phyloP scores from a whole-genome alignment of 2,329 filamentous ascomycete species.

The Thyridium curvatum region DNA sequence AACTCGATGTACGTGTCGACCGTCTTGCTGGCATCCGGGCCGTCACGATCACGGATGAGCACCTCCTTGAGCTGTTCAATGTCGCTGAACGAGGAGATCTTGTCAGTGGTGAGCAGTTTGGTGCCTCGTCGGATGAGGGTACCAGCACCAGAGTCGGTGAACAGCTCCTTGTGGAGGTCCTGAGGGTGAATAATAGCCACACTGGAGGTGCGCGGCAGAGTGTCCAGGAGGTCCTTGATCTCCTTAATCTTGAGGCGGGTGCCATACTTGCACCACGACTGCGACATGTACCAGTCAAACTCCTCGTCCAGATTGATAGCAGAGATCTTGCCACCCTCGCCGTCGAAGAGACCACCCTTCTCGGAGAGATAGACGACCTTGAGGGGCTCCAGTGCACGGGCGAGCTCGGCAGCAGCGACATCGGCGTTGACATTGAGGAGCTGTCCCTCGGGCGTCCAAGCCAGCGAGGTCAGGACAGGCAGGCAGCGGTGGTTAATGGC shows the following conservation, averaged over 20 bases:
- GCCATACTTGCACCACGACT: slow-evolving; percentile 92
- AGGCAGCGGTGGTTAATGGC: slow-evolving; percentile 88
- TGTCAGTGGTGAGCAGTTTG: slow-evolving; percentile 71
- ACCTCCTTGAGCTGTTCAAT: slow-evolving; percentile 73
- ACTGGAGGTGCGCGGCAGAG: slow-evolving; percentile 83
- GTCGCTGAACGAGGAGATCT: slow-evolving; percentile 69
- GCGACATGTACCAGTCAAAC: slow-evolving; percentile 85
- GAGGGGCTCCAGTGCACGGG: slow-evolving; percentile 79
- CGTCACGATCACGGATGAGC: slow-evolving; percentile 73
- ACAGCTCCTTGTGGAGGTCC: slow-evolving; percentile 92
- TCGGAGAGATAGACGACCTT: slow-evolving; percentile 99
- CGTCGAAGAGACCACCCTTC: slow-evolving; percentile 93
- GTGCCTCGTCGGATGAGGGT: slow-evolving; percentile 89
- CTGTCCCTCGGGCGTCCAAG: slow-evolving; percentile 84
- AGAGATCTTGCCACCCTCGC: slow-evolving; percentile 90
- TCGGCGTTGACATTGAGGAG: slow-evolving; percentile 97
- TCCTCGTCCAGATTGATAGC: slow-evolving; percentile 97
- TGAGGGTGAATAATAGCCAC: slow-evolving; percentile 97
- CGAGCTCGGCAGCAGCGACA: slow-evolving; percentile 89
- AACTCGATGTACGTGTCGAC: slow-evolving; percentile 83
- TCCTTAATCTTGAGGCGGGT: slow-evolving; percentile 96
- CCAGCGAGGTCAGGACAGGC: slow-evolving; percentile 93
- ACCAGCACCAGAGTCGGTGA: slow-evolving; percentile 91
- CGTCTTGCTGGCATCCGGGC: slow-evolving; percentile 73
- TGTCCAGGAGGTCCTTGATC: slow-evolving; percentile 87